Evolutionary conservation across 2,329 filamentous ascomycete genomes (phyloP), one percentile per base, ranked within the genome.

Genomic region (Didymella arachidicola): DNA sequence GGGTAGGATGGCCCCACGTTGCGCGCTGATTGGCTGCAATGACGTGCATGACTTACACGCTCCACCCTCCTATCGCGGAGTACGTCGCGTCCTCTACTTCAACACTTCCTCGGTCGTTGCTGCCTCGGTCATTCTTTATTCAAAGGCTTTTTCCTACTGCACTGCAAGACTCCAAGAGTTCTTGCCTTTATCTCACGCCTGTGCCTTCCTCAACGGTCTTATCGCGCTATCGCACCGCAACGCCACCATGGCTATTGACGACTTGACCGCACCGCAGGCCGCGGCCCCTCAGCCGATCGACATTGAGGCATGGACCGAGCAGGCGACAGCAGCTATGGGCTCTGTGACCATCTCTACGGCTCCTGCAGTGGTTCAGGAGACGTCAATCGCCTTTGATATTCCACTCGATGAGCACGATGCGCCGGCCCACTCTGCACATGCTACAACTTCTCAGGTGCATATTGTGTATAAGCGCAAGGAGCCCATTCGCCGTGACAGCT

Each of bases 331-430:
- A 39, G 78, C 77, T 25, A 67, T 83, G 49, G 72, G 71, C 55
- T 71, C 76, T 27, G 72, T 81, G 8, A 69, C 77, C 38, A 74
- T 82, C 59, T 73, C 78, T 32, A 61, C 72, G 4, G 66, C 72
- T 14, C 63, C 67, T 7, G 66, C 70, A 10, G 47, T 46, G 18
- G 47, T 69, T 26, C 75, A 83, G 47, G 87, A 87, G 53, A 86
- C 86, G 2, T 85, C 86, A 44, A 83, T 85, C 27, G 83, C 87
- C 4, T 83, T 96, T 52, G 83, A 88, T 47, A 95, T 96, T 65
- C 88, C 91, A 2, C 85, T 96, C 52, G 91, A 96, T 75, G 86
- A 67, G 38, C 65, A 87, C 64, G 72, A 76, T 63, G 67, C 71
- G 59, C 62, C 67, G 43, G 62, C 63, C 64, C 72, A 67, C 69